phyloP scores from a whole-genome alignment of 2,329 filamentous ascomycete species.

The Venturiaceae sp. region DNA sequence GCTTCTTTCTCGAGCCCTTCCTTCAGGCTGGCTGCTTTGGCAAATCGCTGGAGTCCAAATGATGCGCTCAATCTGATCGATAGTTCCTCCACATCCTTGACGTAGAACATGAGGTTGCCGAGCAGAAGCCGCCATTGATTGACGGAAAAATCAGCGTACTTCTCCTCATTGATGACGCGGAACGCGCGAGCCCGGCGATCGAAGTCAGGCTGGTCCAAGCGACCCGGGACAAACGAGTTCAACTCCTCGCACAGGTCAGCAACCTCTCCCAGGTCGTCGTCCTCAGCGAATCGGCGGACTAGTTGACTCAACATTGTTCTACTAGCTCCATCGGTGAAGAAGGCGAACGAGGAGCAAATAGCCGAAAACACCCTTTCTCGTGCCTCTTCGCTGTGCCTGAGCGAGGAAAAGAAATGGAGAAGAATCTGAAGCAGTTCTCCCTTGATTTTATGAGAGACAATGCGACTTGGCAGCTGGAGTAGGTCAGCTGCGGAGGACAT shows the following conservation, averaged over 20 bases:
- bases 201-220: conserved; percentile 81
- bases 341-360: conserved; percentile 74
- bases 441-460: conserved; percentile 77
- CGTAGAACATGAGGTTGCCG: conserved; percentile 81
- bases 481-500: conserved; percentile 73
- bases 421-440: conserved; percentile 69
- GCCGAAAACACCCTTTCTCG: conserved; percentile 57
- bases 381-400: conserved; percentile 37
- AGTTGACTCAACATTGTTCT: conserved; percentile 66
- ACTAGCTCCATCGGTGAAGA: conserved; percentile 75
- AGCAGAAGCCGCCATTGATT: conserved; percentile 81
- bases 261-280: conserved; percentile 50
- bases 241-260: conserved; percentile 66
- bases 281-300: conserved; percentile 58
- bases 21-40: conserved; percentile 48
- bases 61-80: conserved; percentile 75
- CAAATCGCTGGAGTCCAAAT: conserved; percentile 67
- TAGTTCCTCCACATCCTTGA: conserved; percentile 79
- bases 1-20: conserved; percentile 34
- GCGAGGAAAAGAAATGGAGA: conserved; percentile 66
- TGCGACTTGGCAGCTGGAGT: conserved; percentile 72
- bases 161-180: conserved; percentile 54
- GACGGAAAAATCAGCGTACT: conserved; percentile 50
- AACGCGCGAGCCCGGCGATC: conserved; percentile 73
- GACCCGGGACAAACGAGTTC: conserved; percentile 65